Evolutionary conservation across 768 basidiomycete genomes (phyloP), one percentile per base, ranked within the genome.

Genomic region (Auriscalpium vulgare): DNA sequence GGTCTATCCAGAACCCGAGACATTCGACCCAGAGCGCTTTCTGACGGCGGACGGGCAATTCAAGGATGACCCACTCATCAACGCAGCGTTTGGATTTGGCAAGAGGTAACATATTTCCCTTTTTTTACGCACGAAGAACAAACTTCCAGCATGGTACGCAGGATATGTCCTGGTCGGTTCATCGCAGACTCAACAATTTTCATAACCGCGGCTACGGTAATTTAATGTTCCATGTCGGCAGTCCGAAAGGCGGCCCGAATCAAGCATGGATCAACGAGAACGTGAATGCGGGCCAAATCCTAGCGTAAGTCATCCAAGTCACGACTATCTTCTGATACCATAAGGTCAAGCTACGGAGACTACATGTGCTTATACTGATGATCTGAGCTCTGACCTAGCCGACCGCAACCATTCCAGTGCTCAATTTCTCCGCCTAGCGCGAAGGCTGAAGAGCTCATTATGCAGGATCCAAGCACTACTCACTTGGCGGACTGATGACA

Each of bases 141-240:
- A 6, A 43, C 40, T 13, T 17, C 29, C 4, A 29, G 29, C 29
- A 7, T 29, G 29, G 4, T 2, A 6, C 14, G 40, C 40, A 43
- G 40, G 40, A 56, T 59, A 50, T 65, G 64, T 44, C 61, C 64
- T 0, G 64, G 63, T 10, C 61, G 61, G 19, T 56, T 62, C 21
- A 43, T 65, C 40, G 40, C 17, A 17, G 40, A 43, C 6, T 14
- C 40, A 3, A 43, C 40, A 14, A 43, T 43, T 13, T 43, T 13
- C 14, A 43, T 43, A 43, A 17, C 17, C 2, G 40, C 40, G 14
- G 40, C 40, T 13, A 14, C 3, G 13, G 40, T 43, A 3, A 13
- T 43, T 43, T 6, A 7, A 0, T 43, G 40, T 43, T 14, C 40
- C 14, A 17, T 17, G 17, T 43, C 40, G 14, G 40, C 40, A 13